Evolutionary conservation across 306 rosid genomes (phyloP).

Genomic region (Trifolium fragiferum): DNA sequence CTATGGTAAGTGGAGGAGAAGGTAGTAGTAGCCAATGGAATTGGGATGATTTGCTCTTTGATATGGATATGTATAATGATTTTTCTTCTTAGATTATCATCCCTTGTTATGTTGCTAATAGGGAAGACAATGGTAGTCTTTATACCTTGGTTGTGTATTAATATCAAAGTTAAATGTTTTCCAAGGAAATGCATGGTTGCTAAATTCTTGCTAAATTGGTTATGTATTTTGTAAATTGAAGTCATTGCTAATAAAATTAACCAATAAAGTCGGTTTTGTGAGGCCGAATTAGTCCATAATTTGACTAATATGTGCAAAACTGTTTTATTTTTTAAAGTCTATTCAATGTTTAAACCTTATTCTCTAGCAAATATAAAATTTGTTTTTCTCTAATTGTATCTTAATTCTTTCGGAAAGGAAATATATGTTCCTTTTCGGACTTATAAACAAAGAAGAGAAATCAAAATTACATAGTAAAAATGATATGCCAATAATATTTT

Average conservation of each 20-base stretch:
- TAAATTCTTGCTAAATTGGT: conserved; percentile 3
- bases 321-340: no score
- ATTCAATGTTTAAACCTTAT: background rate
- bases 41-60: conserved; percentile 64
- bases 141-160: conserved; percentile 31
- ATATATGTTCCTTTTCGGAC: background rate
- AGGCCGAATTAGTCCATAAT: background rate
- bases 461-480: no score
- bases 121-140: conserved; percentile 18
- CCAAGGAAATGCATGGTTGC: conserved; percentile 5
- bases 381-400: background rate
- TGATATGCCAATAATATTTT: no score
- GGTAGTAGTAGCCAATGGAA: conserved; percentile 48
- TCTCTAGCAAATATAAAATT: background rate
- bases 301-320: background rate
- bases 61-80: conserved; percentile 52
- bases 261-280: background rate
- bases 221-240: background rate
- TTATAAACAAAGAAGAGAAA: background rate
- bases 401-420: background rate
- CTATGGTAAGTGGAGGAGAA: conserved; percentile 42
- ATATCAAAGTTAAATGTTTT: conserved; percentile 34
- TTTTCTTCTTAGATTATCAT: conserved; percentile 36
- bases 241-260: background rate
- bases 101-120: background rate